These are phyloP conservation scores for Pythium dissimile DNA, from an alignment of 352 stramenopile genomes.

Conservation along the genomic window DNA sequence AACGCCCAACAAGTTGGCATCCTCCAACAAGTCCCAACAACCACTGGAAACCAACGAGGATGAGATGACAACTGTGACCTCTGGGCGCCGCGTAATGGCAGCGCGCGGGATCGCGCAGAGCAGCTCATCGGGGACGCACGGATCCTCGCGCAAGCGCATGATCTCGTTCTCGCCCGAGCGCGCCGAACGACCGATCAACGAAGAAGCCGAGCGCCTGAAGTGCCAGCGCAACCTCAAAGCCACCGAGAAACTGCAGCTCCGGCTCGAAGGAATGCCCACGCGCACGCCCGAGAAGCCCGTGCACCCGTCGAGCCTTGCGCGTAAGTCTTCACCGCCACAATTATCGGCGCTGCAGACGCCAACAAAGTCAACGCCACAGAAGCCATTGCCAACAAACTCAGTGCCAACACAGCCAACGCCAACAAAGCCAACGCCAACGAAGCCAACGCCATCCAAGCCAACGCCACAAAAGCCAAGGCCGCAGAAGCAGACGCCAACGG, in stretches of 20 bases:
- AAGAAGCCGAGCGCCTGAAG: constrained; percentile 47
- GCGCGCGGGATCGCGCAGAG: constrained; percentile 62
- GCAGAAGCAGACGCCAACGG: background rate
- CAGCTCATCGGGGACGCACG: constrained; percentile 45
- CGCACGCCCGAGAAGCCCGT: constrained; percentile 23
- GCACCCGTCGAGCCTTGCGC: background rate
- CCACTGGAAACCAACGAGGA: background rate
- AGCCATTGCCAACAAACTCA: background rate
- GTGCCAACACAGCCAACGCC: background rate
- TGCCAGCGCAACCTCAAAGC: constrained; percentile 71
- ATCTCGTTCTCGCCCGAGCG: constrained; percentile 77
- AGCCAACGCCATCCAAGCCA: background rate
- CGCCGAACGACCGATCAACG: constrained; percentile 48
- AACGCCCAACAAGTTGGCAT: constrained; percentile 25
- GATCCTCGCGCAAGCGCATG: constrained; percentile 67
- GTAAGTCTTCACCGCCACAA: background rate
- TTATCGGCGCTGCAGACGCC: background rate
- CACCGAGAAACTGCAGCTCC: constrained; percentile 62
- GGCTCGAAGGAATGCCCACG: constrained; percentile 46
- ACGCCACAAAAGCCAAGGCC: background rate
- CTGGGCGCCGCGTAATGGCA: constrained; percentile 19
- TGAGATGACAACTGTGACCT: background rate
- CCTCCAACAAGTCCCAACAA: constrained; percentile 31
- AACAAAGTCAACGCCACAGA: background rate
- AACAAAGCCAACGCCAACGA: background rate